Base-by-base conservation (phyloP, 768 basidiomycete genomes). In the Russula virescens region DNA sequence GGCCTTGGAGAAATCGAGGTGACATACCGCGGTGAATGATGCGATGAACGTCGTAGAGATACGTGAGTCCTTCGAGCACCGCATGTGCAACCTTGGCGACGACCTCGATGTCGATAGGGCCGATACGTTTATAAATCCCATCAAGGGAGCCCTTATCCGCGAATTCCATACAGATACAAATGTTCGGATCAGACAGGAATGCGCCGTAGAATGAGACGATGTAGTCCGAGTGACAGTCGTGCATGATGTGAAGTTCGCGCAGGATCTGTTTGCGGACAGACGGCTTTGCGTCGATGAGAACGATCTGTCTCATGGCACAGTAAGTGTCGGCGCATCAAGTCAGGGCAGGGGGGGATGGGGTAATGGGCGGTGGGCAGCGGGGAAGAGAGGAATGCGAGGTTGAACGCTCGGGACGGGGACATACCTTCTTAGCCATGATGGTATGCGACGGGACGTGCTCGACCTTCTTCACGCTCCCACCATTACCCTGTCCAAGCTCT, bases 141-240 rank as follows among this genome's bases (percentile, higher is more conserved):
- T 99, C 97, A 10, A 97, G 80, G 10, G 88, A 94, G 64, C 93
- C 91, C 73, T 92, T 94, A 80, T 96, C 89, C 91, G 89, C 89
- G 74, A 76, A 91, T 73, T 99, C 97, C 88, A 99, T 98, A 76
- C 94, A 98, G 56, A 98, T 96, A 75, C 97, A 97, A 71, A 99
- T 96, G 71, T 98, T 98, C 14, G 96, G 96, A 74, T 99, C 97
- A 3, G 90, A 86, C 35, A 98, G 80, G 77, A 94, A 99, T 56
- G 97, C 97, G 64, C 97, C 97, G 72, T 89, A 95, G 78, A 98
- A 99, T 0, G 91, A 94, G 69, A 99, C 90, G 73, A 99, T 99
- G 74, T 94, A 91, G 58, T 82, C 83, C 8, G 92, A 95, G 67
- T 88, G 81, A 76, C 96, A 98, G 75, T 97, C 91, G 74, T 98